These are phyloP conservation scores for Primulina eburnea DNA, from an alignment of 257 asterid species.

Conservation along the genomic window DNA sequence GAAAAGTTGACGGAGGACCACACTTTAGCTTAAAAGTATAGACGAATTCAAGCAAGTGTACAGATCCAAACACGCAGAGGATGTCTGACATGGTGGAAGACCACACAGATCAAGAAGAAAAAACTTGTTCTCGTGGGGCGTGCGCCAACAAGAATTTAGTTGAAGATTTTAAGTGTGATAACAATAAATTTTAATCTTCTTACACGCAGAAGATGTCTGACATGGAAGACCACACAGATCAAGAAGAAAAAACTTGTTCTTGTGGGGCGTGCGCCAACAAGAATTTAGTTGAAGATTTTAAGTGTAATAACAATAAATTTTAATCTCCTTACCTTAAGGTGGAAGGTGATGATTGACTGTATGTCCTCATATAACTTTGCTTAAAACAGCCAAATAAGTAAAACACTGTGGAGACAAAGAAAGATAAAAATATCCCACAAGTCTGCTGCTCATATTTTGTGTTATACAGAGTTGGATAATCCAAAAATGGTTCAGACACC, in stretches of 20 bases:
- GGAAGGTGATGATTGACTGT: neutral
- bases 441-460: neutral
- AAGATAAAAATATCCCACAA: neutral
- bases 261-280: neutral
- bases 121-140: neutral
- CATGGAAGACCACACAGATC: neutral
- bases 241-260: neutral
- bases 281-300: neutral
- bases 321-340: no score
- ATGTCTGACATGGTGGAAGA: neutral
- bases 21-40: neutral
- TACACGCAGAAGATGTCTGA: neutral
- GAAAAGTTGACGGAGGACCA: slow-evolving; percentile 30
- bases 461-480: neutral
- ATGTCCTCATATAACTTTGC: neutral
- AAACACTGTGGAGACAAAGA: no score
- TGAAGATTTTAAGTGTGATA: no score
- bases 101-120: neutral
- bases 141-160: neutral
- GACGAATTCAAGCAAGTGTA: neutral
- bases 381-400: no score
- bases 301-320: no score
- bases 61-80: neutral
- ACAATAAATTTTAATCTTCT: no score
- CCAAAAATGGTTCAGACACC: neutral